phyloP scores from a whole-genome alignment of 2,329 filamentous ascomycete species.

The Penicillium verrucosum region DNA sequence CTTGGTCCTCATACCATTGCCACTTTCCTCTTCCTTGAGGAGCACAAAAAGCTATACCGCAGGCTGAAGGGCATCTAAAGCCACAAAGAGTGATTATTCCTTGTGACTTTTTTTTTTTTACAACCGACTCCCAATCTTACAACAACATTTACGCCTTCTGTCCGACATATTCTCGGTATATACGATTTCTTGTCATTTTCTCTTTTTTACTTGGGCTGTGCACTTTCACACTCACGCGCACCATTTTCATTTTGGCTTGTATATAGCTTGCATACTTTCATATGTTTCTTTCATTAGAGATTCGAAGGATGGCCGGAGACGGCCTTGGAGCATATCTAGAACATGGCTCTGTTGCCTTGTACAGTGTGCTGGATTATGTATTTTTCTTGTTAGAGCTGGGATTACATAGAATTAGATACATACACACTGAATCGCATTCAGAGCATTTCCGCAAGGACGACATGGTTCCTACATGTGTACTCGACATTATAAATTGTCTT shows the following conservation, averaged over 20 bases:
- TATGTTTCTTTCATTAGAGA: constrained; percentile 3
- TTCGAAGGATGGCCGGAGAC: neutral
- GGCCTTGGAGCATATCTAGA: neutral
- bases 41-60: constrained; percentile 64
- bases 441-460: constrained; percentile 16
- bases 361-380: constrained; percentile 11
- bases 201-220: constrained; percentile 16
- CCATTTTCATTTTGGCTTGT: constrained; percentile 15
- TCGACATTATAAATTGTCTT: neutral
- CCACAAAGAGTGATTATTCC: constrained; percentile 11
- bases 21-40: constrained; percentile 64
- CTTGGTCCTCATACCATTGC: constrained; percentile 64
- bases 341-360: neutral
- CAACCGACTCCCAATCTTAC: constrained; percentile 1
- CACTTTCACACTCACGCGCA: constrained; percentile 10
- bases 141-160: constrained; percentile 8
- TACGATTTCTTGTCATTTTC: constrained; percentile 9
- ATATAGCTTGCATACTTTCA: constrained; percentile 24
- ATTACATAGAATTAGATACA: constrained; percentile 26
- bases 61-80: constrained; percentile 44
- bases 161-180: constrained; percentile 13
- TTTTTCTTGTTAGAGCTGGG: constrained; percentile 9
- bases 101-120: neutral
- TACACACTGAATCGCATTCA: constrained; percentile 18
- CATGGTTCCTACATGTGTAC: neutral